Evolutionary conservation across 1,284 basidiomycete genomes (phyloP).

Genomic region (Microbotryum intermedium): DNA sequence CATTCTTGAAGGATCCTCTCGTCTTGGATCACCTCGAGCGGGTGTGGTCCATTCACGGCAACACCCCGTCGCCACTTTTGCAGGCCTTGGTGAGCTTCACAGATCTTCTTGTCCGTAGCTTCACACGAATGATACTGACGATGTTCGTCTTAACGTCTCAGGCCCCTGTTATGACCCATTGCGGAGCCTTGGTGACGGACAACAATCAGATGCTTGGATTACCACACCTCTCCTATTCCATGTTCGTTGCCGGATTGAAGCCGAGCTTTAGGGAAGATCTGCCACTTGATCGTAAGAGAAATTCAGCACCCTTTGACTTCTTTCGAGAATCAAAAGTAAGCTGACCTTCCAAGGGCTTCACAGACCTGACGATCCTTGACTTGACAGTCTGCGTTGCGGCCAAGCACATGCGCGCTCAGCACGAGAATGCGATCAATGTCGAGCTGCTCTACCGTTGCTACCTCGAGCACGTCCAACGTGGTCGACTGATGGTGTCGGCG

Average conservation of each 20-base stretch:
- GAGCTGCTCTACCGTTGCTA: conserved; percentile 31
- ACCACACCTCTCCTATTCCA: conserved; percentile 6
- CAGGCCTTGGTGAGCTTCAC: conserved; percentile 8
- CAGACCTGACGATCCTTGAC: conserved; percentile 31
- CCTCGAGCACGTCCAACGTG: conserved; percentile 18
- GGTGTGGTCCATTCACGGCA: conserved; percentile 44
- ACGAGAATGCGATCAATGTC: conserved; percentile 32
- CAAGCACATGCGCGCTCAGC: conserved; percentile 29
- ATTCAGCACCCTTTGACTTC: background rate
- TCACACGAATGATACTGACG: too few species aligned
- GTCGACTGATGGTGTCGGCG: conserved; percentile 5
- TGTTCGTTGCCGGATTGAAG: conserved; percentile 3
- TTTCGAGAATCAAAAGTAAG: too few species aligned
- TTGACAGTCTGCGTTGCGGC: conserved; percentile 26
- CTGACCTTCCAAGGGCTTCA: too few species aligned
- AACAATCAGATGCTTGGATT: background rate
- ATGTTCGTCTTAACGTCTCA: too few species aligned
- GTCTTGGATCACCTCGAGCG: conserved; percentile 42
- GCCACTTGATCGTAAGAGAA: conserved; percentile 10
- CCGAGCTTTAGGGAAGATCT: conserved; percentile 7
- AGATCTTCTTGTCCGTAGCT: conserved; percentile 2
- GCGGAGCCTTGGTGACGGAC: too few species aligned
- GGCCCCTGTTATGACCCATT: too few species aligned
- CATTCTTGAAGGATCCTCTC: conserved; percentile 35
- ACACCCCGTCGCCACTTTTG: conserved; percentile 18